A percentile compares a stretch with the other conserved stretches of the same genome.
Evolutionary conservation across 73 alveolate species (phyloP).

Genomic region (Tetrahymena malaccensis): DNA sequence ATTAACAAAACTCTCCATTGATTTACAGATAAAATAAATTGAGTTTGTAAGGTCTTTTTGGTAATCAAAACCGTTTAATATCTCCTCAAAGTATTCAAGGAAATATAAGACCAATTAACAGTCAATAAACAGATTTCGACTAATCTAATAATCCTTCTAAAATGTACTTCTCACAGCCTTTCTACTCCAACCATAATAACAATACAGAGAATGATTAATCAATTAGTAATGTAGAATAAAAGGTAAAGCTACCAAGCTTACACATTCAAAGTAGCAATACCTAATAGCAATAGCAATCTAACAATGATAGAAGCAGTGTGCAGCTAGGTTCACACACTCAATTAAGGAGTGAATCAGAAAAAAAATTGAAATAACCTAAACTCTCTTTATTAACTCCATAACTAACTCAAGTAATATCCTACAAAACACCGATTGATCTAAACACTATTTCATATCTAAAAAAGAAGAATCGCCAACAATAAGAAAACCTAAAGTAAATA

Average conservation of each 20-base stretch:
- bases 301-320: neutral
- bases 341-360: neutral
- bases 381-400: neutral
- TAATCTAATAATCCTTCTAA: neutral
- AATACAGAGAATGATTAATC: neutral
- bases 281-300: neutral
- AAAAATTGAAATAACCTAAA: neutral
- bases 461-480: neutral
- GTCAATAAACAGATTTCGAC: neutral
- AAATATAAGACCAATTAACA: neutral
- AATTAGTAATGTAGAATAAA: neutral
- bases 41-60: neutral
- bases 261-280: neutral
- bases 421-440: neutral
- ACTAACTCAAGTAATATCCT: neutral
- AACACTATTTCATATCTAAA: neutral
- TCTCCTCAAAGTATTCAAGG: neutral
- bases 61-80: neutral
- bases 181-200: neutral
- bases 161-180: neutral
- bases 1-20: neutral
- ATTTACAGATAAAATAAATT: neutral
- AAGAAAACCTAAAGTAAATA: neutral
- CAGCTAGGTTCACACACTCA: neutral
- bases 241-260: neutral